Evolutionary conservation across 805 yeast species (phyloP).

Genomic region (Wickerhamomyces ciferrii): DNA sequence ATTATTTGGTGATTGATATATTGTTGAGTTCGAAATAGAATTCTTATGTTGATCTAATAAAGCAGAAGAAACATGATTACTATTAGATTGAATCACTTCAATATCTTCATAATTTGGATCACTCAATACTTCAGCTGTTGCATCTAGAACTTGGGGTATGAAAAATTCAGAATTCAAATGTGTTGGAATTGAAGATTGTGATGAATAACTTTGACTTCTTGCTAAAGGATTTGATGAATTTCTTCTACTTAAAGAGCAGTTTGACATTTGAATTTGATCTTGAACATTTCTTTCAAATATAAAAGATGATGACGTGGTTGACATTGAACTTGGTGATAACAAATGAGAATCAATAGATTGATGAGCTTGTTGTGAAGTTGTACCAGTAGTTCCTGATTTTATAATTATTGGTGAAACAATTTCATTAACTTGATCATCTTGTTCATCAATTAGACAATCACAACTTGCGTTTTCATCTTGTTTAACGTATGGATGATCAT

Average conservation of each 20-base stretch:
- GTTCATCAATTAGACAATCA: slow-evolving; percentile 1
- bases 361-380: neutral
- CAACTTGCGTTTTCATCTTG: neutral
- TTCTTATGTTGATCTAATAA: neutral
- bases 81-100: slow-evolving; percentile 3
- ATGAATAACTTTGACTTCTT: slow-evolving; percentile 4
- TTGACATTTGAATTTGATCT: slow-evolving; percentile 6
- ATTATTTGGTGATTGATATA: neutral
- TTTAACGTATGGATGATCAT: neutral
- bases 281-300: slow-evolving; percentile 17
- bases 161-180: slow-evolving; percentile 4
- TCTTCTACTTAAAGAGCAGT: neutral
- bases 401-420: neutral
- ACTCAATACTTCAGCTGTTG: slow-evolving; percentile 3
- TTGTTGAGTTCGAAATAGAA: neutral
- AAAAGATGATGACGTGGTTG: slow-evolving; percentile 4
- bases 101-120: slow-evolving; percentile 2
- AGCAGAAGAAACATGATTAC: neutral
- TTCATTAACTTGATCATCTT: slow-evolving; percentile 2
- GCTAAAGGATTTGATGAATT: slow-evolving; percentile 4
- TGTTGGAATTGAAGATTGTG: slow-evolving; percentile 1
- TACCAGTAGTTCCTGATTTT: neutral
- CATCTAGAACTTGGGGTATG: slow-evolving; percentile 6
- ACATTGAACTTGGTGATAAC: slow-evolving; percentile 1
- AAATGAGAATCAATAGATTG: neutral